Evolutionary conservation across 805 yeast species (phyloP), one percentile per base, ranked within the genome.

Genomic region (Ogataea nitratoaversa): DNA sequence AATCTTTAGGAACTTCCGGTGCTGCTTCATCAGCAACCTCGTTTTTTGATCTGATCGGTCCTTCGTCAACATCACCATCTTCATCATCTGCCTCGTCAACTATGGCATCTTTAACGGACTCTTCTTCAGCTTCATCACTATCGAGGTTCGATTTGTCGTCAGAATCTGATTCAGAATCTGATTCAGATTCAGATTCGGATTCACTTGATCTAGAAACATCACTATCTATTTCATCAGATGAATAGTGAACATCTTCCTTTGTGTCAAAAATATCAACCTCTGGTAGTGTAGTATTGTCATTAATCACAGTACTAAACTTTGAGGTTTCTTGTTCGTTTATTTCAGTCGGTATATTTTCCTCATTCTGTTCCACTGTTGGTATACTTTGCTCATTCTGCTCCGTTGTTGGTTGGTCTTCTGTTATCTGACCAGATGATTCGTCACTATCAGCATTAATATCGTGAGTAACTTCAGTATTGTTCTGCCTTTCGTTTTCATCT

Each of bases 31-130:
- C 88, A 0, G 63, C 49, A 2, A 81, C 61, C 54, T 91, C 98
- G 56, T 91, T 83, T 43, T 79, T 82, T 1, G 97, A 88, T 23
- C 68, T 60, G 18, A 91, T 84, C 1, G 95, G 95, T 0, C 79
- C 88, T 1, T 61, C 63, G 4, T 64, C 59, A 9, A 66, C 72
- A 0, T 67, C 74, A 16, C 56, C 68, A 18, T 57, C 65, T 1
- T 66, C 71, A 3, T 58, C 66, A 14, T 55, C 62, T 16, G 36
- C 45, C 5, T 42, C 38, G 13, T 44, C 55, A 5, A 25, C 50
- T 1, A 35, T 53, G 2, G 36, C 59, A 4, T 30, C 52, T 1
- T 46, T 60, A n/a, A 48, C 54, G 4, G 45, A 60, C 9, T 48
- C 53, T 4, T 43, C 57, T 8, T 41, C 47, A 18, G 38, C 25